Base-by-base conservation (phyloP, 164 flowering plant species). In the Vitis labrusca region DNA sequence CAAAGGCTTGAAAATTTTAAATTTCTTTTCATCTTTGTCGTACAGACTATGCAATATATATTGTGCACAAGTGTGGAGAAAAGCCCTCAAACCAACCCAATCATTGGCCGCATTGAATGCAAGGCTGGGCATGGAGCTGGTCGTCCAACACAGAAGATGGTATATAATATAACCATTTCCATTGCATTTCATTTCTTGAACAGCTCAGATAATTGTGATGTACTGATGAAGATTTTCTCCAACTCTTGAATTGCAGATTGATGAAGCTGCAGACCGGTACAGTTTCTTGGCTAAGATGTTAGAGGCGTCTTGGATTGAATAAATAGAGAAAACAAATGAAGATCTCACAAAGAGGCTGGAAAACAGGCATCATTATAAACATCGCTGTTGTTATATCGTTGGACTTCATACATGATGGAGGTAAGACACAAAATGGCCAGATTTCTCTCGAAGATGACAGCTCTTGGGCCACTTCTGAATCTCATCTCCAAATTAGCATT, bases 71-170 rank as follows among this genome's bases (percentile, higher is more conserved):
- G 99, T 81, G 69, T 90, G 82, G 92, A 89, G 77, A 80, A 76
- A n/a, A 93, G 92, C 77, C 97, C 89, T 16, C 99, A 95, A 67
- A 91, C 86, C 60, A 95, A 95, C 59, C 97, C 98, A 8, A 93
- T 95, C 14, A 78, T 95, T 72, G 98, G 89, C 10, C 91, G 99
- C 12, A 93, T 95, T 58, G 99, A 93, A 63, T 75, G 86, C 63
- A 93, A 95, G 73, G 88, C 99, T 67, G 99, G 99, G 15, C 99
- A 95, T 82, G 99, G 99, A 76, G 89, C 89, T 61, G 99, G 99
- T 15, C 94, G 91, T 55, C 99, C 99, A 17, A 95, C 98, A 12
- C 80, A 95, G 76, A 93, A 93, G 81, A 27, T 89, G 86, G 99
- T 90, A 82, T 71, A 13, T 11, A 30, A 6, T 10, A 53, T 29